Conservation (phyloP, 805 yeast species). For the Yarrowia alimentaria region DNA sequence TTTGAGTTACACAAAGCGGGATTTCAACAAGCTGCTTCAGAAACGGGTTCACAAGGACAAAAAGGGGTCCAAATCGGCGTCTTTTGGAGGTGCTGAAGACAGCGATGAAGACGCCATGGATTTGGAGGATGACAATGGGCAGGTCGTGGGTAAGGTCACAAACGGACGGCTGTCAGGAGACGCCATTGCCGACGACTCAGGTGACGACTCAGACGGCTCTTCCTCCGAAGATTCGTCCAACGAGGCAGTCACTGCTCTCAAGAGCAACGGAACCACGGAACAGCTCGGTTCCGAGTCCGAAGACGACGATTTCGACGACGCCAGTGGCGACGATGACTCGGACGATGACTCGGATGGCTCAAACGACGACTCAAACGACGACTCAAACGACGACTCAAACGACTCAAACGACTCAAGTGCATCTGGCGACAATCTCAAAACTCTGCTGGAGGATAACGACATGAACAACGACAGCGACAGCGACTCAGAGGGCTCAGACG, state of each 20-base stretch:
- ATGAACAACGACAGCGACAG: slow-evolving; percentile 4
- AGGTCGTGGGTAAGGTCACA: no score
- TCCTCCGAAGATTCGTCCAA: not conserved
- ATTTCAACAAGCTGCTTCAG: no score
- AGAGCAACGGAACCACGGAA: no score
- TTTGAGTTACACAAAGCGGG: slow-evolving; percentile 16
- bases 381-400: slow-evolving; percentile 1
- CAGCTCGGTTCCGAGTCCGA: slow-evolving; percentile 1
- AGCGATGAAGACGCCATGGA: slow-evolving; percentile 2
- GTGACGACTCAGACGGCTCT: not conserved
- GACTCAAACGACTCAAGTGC: not conserved
- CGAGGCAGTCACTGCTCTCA: not conserved
- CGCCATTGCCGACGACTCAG: no score
- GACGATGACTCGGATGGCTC: slow-evolving; percentile 2
- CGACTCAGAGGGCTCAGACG: not conserved
- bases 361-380: slow-evolving; percentile 2
- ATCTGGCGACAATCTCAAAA: no score
- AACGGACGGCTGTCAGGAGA: no score
- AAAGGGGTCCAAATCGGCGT: no score
- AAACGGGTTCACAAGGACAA: no score
- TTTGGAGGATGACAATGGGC: no score
- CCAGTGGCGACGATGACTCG: slow-evolving; percentile 1
- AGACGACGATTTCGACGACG: slow-evolving; percentile 23
- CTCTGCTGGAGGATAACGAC: slow-evolving; percentile 22
- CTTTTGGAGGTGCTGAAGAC: not conserved